phyloP scores from a whole-genome alignment of 2,329 filamentous ascomycete genomes.

The Penicillium sp. region DNA sequence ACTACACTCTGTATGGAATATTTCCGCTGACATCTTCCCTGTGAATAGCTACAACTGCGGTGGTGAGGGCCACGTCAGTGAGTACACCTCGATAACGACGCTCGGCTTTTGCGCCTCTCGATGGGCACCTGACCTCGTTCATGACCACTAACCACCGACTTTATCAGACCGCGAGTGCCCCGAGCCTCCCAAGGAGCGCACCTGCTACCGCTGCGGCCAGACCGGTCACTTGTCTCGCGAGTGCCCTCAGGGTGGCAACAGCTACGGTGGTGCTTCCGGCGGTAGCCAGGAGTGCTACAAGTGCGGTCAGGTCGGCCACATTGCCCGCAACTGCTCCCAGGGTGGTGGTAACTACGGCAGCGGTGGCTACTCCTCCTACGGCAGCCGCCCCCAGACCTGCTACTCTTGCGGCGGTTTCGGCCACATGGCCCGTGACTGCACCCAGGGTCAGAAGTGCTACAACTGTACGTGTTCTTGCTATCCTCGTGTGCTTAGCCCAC shows the following conservation, averaged over 20 bases:
- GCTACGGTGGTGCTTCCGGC: slow-evolving; percentile 35
- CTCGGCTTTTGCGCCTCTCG: neutral
- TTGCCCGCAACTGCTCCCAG: slow-evolving; percentile 63
- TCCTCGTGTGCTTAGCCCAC: neutral
- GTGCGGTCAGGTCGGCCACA: slow-evolving; percentile 94
- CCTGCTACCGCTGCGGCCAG: slow-evolving; percentile 62
- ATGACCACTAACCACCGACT: neutral
- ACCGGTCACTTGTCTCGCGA: slow-evolving; percentile 89
- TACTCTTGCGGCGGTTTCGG: slow-evolving; percentile 97
- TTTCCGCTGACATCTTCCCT: neutral
- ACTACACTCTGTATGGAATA: slow-evolving; percentile 2
- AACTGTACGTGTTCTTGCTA: slow-evolving; percentile 63
- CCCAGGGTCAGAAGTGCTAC: slow-evolving; percentile 99
- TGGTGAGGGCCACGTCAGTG: slow-evolving; percentile 76
- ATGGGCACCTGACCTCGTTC: neutral
- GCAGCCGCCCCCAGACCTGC: slow-evolving; percentile 69
- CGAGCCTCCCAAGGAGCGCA: slow-evolving; percentile 78
- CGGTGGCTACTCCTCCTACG: slow-evolving; percentile 1
- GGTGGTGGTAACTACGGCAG: slow-evolving; percentile 46
- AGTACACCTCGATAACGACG: slow-evolving; percentile 29
- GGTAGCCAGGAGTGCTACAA: slow-evolving; percentile 81
- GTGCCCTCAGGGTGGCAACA: slow-evolving; percentile 43
- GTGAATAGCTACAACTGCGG: slow-evolving; percentile 69
- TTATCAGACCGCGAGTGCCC: slow-evolving; percentile 77
- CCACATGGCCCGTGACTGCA: slow-evolving; percentile 97